Percentiles rank a stretch among this genome's conserved stretches.
phyloP scores from a whole-genome alignment of 2,329 filamentous ascomycete species.

The Microascus cirrosus region DNA sequence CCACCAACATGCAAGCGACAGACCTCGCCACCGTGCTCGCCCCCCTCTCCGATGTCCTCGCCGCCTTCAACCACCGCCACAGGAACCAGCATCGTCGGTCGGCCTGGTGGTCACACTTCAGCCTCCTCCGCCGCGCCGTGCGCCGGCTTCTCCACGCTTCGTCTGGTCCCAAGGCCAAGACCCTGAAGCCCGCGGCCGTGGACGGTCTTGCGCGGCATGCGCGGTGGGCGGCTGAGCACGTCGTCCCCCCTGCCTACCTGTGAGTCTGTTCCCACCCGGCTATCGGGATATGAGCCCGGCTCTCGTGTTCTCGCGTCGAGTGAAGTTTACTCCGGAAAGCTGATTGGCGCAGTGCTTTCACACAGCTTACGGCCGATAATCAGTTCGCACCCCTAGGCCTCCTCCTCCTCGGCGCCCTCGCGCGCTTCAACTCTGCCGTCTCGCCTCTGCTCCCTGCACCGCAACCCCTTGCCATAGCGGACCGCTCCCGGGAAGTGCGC shows the following conservation, averaged over 20 bases:
- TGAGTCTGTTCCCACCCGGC: conserved; percentile 11
- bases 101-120: conserved; percentile 71
- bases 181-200: background rate
- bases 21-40: conserved; percentile 16
- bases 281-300: background rate
- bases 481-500: background rate
- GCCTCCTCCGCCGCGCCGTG: conserved; percentile 57
- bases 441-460: conserved; percentile 17
- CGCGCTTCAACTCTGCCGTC: conserved; percentile 40
- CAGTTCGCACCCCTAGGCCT: conserved; percentile 65
- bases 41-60: conserved; percentile 44
- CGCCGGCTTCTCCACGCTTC: conserved; percentile 35
- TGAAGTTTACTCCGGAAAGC: no score
- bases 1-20: background rate
- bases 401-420: conserved; percentile 53
- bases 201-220: conserved; percentile 8
- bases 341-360: conserved; percentile 42
- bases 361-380: conserved; percentile 57
- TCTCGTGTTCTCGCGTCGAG: background rate
- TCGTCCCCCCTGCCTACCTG: conserved; percentile 24
- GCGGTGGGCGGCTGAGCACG: conserved; percentile 16
- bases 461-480: background rate
- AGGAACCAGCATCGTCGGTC: conserved; percentile 78
- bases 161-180: conserved; percentile 9
- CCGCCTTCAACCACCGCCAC: conserved; percentile 71